phyloP scores from a whole-genome alignment of 768 basidiomycete genomes.

The Rhodocollybia butyracea region DNA sequence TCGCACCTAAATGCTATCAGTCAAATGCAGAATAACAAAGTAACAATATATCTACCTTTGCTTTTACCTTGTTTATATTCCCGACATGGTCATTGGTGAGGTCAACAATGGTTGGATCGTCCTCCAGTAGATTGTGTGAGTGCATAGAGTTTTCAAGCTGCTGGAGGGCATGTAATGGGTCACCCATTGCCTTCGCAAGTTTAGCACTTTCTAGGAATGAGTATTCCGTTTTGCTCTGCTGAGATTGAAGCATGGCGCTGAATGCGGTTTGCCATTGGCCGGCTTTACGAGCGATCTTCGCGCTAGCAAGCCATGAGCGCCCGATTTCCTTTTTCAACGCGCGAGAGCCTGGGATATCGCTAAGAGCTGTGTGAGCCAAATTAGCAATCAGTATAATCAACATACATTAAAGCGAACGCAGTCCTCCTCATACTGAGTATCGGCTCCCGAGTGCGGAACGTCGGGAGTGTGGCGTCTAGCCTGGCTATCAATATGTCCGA shows the following conservation, averaged over 20 bases:
- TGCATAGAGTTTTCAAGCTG: slow-evolving; percentile 79
- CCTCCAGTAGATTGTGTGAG: slow-evolving; percentile 43
- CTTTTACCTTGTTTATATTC: slow-evolving; percentile 46
- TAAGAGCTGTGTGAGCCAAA: slow-evolving; percentile 21
- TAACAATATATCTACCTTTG: slow-evolving; percentile 52
- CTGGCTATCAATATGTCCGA: slow-evolving; percentile 56
- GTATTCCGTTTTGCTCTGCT: slow-evolving; percentile 65
- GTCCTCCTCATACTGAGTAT: slow-evolving; percentile 87
- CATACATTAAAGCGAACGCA: slow-evolving; percentile 72
- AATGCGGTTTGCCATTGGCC: slow-evolving; percentile 97
- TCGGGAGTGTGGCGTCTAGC: slow-evolving; percentile 76
- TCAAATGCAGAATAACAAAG: background rate
- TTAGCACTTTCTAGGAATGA: slow-evolving; percentile 91
- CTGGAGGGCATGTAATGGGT: slow-evolving; percentile 80
- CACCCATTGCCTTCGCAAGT: slow-evolving; percentile 73
- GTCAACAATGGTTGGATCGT: slow-evolving; percentile 45
- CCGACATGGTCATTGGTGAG: slow-evolving; percentile 54
- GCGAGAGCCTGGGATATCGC: slow-evolving; percentile 32
- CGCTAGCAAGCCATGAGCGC: slow-evolving; percentile 84
- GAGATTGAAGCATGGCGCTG: slow-evolving; percentile 89
- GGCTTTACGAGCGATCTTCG: slow-evolving; percentile 95
- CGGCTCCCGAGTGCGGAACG: slow-evolving; percentile 85
- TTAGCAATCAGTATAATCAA: slow-evolving; percentile 3
- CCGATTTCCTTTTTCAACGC: slow-evolving; percentile 53
- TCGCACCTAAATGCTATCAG: slow-evolving; percentile 49